These are phyloP conservation scores for Grammothele lineata DNA, from an alignment of 768 basidiomycete species.

Conservation along the genomic window DNA sequence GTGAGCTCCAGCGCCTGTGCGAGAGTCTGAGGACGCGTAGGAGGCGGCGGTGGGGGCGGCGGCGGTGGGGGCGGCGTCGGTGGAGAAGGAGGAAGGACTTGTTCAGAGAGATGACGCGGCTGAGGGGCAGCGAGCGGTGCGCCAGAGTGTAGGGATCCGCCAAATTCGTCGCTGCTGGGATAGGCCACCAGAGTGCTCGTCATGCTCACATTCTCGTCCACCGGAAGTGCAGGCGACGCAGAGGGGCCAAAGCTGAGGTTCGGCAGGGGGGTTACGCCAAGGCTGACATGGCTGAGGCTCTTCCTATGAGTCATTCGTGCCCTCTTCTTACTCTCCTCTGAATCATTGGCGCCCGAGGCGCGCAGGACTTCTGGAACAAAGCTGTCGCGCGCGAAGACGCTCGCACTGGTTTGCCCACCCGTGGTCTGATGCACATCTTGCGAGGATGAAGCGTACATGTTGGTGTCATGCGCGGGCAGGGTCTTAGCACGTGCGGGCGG, in stretches of 20 bases:
- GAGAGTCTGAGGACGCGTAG: neutral
- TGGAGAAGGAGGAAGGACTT: neutral
- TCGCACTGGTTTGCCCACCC: neutral
- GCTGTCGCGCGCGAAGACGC: neutral
- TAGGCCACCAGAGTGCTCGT: conserved; percentile 16
- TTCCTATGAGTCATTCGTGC: conserved; percentile 15
- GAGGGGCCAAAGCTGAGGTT: conserved; percentile 20
- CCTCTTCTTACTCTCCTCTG: conserved; percentile 4
- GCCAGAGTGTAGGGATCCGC: conserved; percentile 1
- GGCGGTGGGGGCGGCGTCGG: neutral
- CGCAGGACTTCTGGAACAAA: conserved; percentile 4
- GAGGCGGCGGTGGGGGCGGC: neutral
- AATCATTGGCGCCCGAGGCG: conserved; percentile 3
- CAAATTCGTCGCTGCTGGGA: conserved; percentile 4
- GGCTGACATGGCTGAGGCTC: conserved; percentile 25
- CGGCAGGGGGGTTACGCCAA: conserved; percentile 23
- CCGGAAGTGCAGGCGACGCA: conserved; percentile 7
- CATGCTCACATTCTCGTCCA: conserved; percentile 22
- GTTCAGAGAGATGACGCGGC: neutral
- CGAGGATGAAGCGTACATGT: too few relatives aligned
- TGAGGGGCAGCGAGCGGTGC: neutral
- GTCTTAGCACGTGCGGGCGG: neutral
- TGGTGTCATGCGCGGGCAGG: too few relatives aligned
- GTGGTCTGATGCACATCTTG: neutral
- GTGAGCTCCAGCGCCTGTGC: conserved; percentile 8